Percentiles rank a stretch among this genome's conserved stretches.
phyloP scores from a whole-genome alignment of 768 basidiomycete species.

The Boletus subcaerulescens region DNA sequence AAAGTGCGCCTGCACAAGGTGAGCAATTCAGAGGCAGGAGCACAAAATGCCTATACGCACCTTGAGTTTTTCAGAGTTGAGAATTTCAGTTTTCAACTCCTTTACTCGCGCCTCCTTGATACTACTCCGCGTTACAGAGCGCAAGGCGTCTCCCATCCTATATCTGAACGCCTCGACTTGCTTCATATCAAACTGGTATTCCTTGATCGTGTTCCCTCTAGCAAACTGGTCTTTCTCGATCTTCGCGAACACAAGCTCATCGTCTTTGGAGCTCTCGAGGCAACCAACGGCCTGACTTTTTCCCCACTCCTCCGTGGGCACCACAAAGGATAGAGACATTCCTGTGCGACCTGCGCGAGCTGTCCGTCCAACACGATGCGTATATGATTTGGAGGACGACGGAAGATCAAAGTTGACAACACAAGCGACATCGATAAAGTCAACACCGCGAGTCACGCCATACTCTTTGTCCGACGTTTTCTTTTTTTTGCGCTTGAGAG shows the following conservation, averaged over 20 bases:
- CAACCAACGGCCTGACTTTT: constrained; percentile 71
- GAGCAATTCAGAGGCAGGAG: background rate
- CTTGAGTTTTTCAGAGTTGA: constrained; percentile 97
- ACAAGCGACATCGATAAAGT: constrained; percentile 95
- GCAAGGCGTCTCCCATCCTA: constrained; percentile 94
- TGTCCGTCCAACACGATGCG: constrained; percentile 93
- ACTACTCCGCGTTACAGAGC: constrained; percentile 80
- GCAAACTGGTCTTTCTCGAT: constrained; percentile 76
- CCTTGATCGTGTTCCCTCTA: constrained; percentile 58
- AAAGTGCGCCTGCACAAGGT: constrained; percentile 77
- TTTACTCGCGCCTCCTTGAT: constrained; percentile 91
- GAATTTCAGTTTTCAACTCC: constrained; percentile 88
- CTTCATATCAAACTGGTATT: constrained; percentile 92
- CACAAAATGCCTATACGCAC: constrained; percentile 39
- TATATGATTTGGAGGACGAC: constrained; percentile 79
- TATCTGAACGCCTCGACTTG: constrained; percentile 98
- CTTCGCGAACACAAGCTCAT: constrained; percentile 61
- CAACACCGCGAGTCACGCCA: constrained; percentile 92
- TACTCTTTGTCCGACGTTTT: constrained; percentile 70
- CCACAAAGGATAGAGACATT: constrained; percentile 86
- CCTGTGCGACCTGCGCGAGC: constrained; percentile 94
- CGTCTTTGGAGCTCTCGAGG: constrained; percentile 65
- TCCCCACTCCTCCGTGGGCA: constrained; percentile 65
- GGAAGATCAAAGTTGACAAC: constrained; percentile 99
- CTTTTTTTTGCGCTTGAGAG: constrained; percentile 51